Conservation (phyloP, 106 monocot species). For the Allium sativum region DNA sequence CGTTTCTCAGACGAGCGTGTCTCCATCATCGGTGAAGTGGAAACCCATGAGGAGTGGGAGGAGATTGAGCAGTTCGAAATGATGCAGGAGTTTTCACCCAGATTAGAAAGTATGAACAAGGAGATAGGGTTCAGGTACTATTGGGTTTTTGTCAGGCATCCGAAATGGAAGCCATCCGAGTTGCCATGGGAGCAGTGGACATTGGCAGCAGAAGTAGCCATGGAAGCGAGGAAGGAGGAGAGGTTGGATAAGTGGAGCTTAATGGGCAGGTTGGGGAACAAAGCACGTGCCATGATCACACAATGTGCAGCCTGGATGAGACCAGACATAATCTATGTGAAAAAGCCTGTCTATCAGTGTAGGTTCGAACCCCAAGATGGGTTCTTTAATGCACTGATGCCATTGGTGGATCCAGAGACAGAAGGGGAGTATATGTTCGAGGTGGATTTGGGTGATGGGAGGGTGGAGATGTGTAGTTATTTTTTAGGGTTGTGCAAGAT, state of each 20-base stretch:
- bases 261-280: slow-evolving; percentile 81
- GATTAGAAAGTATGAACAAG: slow-evolving; percentile 29
- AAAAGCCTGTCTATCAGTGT: slow-evolving; percentile 79
- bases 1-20: slow-evolving; percentile 91
- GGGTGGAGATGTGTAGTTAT: slow-evolving; percentile 48
- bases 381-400: slow-evolving; percentile 59
- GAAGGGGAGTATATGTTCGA: slow-evolving; percentile 52
- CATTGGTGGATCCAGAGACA: slow-evolving; percentile 70
- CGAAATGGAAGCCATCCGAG: slow-evolving; percentile 60
- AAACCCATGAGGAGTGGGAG: slow-evolving; percentile 76
- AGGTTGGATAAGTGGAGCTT: slow-evolving; percentile 87
- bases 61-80: slow-evolving; percentile 80
- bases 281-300: slow-evolving; percentile 43
- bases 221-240: slow-evolving; percentile 43
- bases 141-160: slow-evolving; percentile 94
- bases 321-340: slow-evolving; percentile 88
- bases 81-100: slow-evolving; percentile 40
- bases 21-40: slow-evolving; percentile 47
- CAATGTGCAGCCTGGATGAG: slow-evolving; percentile 92
- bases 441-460: slow-evolving; percentile 27
- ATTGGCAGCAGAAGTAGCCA: slow-evolving; percentile 55
- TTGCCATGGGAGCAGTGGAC: slow-evolving; percentile 94
- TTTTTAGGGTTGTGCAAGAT: slow-evolving; percentile 80
- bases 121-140: slow-evolving; percentile 44
- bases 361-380: slow-evolving; percentile 90